Evolutionary conservation across 2,329 filamentous ascomycete species (phyloP).

Genomic region (Cephalotrichum gorgonifer): DNA sequence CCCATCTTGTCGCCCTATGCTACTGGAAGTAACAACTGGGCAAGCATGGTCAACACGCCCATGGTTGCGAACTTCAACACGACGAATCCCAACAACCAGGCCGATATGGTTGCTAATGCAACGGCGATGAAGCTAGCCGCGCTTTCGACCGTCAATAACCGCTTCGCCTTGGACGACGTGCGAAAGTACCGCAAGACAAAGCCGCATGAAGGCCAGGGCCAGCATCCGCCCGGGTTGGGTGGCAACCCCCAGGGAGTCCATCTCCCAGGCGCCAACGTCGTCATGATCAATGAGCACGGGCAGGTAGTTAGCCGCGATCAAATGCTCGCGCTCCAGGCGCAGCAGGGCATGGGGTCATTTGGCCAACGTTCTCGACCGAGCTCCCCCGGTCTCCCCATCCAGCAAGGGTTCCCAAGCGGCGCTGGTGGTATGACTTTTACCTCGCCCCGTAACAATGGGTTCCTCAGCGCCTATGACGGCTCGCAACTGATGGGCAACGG

Average conservation of each 20-base stretch:
- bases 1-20: slow-evolving; percentile 74
- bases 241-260: slow-evolving; percentile 52
- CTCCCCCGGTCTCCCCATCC: slow-evolving; percentile 80
- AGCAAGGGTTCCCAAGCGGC: slow-evolving; percentile 48
- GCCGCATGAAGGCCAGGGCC: slow-evolving; percentile 63
- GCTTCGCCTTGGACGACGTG: slow-evolving; percentile 91
- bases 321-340: slow-evolving; percentile 68
- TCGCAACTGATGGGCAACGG: slow-evolving; percentile 62
- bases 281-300: slow-evolving; percentile 92
- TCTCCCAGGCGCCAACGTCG: slow-evolving; percentile 64
- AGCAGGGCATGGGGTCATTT: slow-evolving; percentile 43
- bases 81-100: slow-evolving; percentile 52
- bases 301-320: slow-evolving; percentile 81
- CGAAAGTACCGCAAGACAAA: slow-evolving; percentile 89
- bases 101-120: slow-evolving; percentile 97
- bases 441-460: slow-evolving; percentile 90
- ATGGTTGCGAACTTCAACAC: slow-evolving; percentile 80
- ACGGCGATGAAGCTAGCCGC: slow-evolving; percentile 98
- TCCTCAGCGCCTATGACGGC: slow-evolving; percentile 78
- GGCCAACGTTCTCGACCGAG: slow-evolving; percentile 75
- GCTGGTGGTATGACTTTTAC: slow-evolving; percentile 60
- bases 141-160: slow-evolving; percentile 94
- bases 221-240: slow-evolving; percentile 45
- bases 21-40: slow-evolving; percentile 83
- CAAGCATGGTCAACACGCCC: slow-evolving; percentile 95